Evolutionary conservation across 1,139 yeast species (phyloP), one percentile per base, ranked within the genome.

Genomic region (Yamadazyma jaroonii): DNA sequence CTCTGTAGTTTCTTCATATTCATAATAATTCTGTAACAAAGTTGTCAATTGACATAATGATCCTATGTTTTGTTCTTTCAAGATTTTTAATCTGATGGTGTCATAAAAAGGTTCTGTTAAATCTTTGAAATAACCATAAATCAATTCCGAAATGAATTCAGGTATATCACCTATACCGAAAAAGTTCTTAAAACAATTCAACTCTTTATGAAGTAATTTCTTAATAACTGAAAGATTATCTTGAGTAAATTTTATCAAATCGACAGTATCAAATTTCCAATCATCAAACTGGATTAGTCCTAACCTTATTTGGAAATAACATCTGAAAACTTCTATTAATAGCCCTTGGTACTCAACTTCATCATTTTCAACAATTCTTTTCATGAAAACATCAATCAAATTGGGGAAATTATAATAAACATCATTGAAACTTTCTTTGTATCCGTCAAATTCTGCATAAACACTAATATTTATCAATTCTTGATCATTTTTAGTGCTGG

Each of bases 71-170:
- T 73, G 65, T 53, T 89, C 97, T 41, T 82, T 73, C 28, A 89
- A 67, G 2, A 87, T 76, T 34, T 74, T 66, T 40, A 80, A 75
- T 42, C 97, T 70, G 24, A 87, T 59, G 2, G 70, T 60, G 47
- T 86, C 94, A 52, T 88, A 84, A 21, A 90, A 62, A 0, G 95
- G 94, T 32, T 88, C 96, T 31, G 87, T 66, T 5, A 85, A 50
- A 23, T 67, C 71, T 31, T 72, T 74, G 41, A 85, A 74, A 78
- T 87, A 87, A 9, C 64, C 62, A 44, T 72, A 66, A 38, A 81
- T 61, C 17, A 62, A 65, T 6, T 54, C 54, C 10, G 52, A 52
- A 7, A 70, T 54, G 38, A 43, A 43, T 11, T 35, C 27, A 11
- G 48, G 42, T 49, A 54, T 25, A 53, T 46, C 24, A 3, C 37